Percentiles rank a stretch among this genome's conserved stretches.
phyloP scores from a whole-genome alignment of 345 rosid species.

The Eucalyptus victrix region DNA sequence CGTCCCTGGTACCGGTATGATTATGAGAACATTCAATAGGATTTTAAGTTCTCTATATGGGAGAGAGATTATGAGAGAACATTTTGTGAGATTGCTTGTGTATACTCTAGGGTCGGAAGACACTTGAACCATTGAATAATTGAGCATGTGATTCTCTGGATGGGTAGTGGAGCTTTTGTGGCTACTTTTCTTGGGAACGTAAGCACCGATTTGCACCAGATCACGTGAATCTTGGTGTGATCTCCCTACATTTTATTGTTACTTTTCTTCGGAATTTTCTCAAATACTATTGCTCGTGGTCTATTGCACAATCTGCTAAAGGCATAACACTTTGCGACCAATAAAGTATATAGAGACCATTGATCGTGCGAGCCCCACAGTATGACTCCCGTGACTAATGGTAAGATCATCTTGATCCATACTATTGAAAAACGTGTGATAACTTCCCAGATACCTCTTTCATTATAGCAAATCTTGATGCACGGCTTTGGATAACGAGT shows the following conservation, averaged over 20 bases:
- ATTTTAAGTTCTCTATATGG: not conserved
- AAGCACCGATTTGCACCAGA: not conserved
- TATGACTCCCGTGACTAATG: not conserved
- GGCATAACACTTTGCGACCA: not conserved
- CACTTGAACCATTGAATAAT: not conserved
- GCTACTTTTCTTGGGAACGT: not conserved
- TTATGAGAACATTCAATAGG: not conserved
- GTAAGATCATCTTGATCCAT: not conserved
- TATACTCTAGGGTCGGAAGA: not conserved
- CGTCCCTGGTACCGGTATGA: not conserved
- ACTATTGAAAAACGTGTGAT: not conserved
- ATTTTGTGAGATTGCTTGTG: not conserved
- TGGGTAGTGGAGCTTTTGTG: not conserved
- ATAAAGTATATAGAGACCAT: not conserved
- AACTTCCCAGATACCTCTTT: not conserved
- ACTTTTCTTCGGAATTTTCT: not conserved
- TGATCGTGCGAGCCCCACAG: not conserved
- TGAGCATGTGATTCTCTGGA: not conserved
- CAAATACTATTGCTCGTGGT: not conserved
- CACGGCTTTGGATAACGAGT: not conserved
- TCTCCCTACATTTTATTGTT: not conserved
- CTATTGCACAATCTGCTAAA: not conserved
- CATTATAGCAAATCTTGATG: not conserved
- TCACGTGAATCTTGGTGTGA: not conserved
- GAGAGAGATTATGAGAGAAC: not conserved